Conservation (phyloP, 164 flowering plant species). For the Macadamia integrifolia region DNA sequence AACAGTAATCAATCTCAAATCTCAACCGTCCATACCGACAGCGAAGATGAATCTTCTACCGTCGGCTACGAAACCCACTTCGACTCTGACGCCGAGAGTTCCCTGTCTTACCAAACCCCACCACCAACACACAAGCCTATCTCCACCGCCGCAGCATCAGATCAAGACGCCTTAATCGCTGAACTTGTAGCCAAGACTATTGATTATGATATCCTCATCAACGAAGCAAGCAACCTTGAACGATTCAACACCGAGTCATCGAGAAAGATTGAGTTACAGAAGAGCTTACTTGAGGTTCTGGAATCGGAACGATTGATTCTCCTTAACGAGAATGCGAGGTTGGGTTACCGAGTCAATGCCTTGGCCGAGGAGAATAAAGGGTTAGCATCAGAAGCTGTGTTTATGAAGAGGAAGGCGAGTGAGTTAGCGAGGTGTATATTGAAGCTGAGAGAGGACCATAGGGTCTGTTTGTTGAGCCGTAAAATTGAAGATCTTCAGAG, state of each 20-base stretch:
- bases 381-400: conserved; percentile 39
- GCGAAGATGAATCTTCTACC: neutral
- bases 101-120: conserved; percentile 45
- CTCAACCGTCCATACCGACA: conserved; percentile 15
- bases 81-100: conserved; percentile 62
- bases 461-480: conserved; percentile 42
- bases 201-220: conserved; percentile 34
- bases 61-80: neutral
- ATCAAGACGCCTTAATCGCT: conserved; percentile 26
- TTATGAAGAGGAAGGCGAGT: conserved; percentile 55
- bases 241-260: conserved; percentile 24
- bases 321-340: conserved; percentile 50
- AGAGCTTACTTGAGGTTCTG: conserved; percentile 62
- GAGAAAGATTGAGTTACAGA: conserved; percentile 58
- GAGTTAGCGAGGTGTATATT: conserved; percentile 64
- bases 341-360: conserved; percentile 35
- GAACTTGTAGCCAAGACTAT: conserved; percentile 50
- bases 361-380: conserved; percentile 54
- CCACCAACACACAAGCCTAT: neutral
- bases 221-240: conserved; percentile 29
- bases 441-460: conserved; percentile 60
- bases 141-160: neutral
- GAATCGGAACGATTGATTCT: conserved; percentile 70
- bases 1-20: conserved; percentile 12
- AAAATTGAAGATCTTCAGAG: conserved; percentile 65